Conservation (phyloP, 441 rosid species). For the Mallotus repandus region DNA sequence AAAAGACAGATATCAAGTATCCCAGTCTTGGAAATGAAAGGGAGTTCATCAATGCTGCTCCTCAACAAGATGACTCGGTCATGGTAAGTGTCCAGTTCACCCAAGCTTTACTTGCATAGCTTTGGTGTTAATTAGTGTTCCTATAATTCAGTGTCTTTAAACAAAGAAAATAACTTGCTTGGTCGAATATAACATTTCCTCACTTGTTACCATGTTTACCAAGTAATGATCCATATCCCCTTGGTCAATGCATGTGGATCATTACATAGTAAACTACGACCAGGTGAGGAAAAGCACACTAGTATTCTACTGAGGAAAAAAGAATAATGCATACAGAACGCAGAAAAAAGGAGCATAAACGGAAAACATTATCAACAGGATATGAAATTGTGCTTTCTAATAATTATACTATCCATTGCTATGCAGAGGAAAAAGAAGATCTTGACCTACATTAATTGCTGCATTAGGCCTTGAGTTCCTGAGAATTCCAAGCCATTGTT, state of each 20-base stretch:
- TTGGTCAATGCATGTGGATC: conserved; percentile 45
- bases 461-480: conserved; percentile 55
- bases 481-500: conserved; percentile 13
- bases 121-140: not conserved
- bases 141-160: not conserved
- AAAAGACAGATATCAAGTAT: conserved; percentile 41
- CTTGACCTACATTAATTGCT: conserved; percentile 80
- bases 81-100: conserved; percentile 35
- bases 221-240: conserved; percentile 43
- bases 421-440: conserved; percentile 78
- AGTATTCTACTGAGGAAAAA: too few species aligned
- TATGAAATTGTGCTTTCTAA: conserved; percentile 16
- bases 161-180: not conserved
- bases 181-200: not conserved
- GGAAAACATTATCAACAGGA: not conserved
- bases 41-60: conserved; percentile 32
- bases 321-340: not conserved
- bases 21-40: conserved; percentile 55
- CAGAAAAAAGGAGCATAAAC: not conserved
- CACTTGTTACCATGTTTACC: conserved; percentile 17
- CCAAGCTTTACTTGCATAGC: not conserved
- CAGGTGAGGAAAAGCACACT: not conserved
- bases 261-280: conserved; percentile 27
- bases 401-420: conserved; percentile 16
- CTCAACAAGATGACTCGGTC: conserved; percentile 48